Conservation (phyloP, 257 asterid species). For the Solanum arcanum region DNA sequence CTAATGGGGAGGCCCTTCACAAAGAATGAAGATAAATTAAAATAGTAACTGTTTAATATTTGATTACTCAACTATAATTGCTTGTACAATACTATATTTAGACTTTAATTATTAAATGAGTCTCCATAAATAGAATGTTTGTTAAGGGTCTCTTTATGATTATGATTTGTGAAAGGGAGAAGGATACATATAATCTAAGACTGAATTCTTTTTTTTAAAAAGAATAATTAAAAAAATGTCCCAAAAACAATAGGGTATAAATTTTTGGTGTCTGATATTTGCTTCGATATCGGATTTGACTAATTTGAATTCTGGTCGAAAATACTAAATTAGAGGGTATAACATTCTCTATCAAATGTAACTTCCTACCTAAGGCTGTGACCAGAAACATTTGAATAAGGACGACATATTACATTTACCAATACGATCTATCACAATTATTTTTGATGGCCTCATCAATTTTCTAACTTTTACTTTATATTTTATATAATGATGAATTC, state of each 20-base stretch:
- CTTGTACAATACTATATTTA: background rate
- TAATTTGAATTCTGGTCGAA: background rate
- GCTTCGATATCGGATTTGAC: background rate
- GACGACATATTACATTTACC: background rate
- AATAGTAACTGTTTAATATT: background rate
- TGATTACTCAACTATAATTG: background rate
- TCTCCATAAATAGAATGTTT: background rate
- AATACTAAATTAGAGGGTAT: background rate
- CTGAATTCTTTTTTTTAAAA: background rate
- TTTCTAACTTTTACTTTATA: background rate
- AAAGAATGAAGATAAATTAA: background rate
- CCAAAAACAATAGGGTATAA: background rate
- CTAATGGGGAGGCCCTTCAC: background rate
- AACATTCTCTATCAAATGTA: background rate
- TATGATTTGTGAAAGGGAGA: background rate
- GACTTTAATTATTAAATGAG: background rate
- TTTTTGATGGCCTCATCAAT: background rate
- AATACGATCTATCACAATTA: background rate
- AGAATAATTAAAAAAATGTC: too few species aligned
- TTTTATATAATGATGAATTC: background rate
- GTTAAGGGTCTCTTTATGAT: background rate
- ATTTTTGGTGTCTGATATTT: background rate
- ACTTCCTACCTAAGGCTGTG: rapidly evolving
- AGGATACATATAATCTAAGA: background rate
- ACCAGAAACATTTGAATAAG: background rate